phyloP scores from a whole-genome alignment of 179 eudicot species.

The Pouteria campechiana region DNA sequence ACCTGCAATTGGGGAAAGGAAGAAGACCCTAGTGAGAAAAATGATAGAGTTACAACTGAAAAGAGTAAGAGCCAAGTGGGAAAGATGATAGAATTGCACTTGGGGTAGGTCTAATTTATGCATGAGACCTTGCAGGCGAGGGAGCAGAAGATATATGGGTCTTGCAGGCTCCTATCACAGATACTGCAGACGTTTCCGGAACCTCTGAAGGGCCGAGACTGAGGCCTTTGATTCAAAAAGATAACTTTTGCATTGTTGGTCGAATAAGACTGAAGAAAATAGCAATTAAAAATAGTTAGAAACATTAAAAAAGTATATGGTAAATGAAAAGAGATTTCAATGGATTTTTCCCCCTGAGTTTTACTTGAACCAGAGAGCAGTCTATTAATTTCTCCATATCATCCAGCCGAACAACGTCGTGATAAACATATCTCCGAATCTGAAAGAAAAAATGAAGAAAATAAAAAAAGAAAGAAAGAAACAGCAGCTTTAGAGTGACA shows the following conservation, averaged over 20 bases:
- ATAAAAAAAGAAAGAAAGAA: neutral
- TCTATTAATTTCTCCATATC: slow-evolving; percentile 72
- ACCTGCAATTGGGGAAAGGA: slow-evolving; percentile 17
- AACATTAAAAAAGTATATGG: too few relatives aligned
- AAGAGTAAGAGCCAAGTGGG: neutral
- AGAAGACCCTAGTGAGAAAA: slow-evolving; percentile 9
- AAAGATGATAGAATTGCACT: neutral
- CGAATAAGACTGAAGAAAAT: slow-evolving; percentile 23
- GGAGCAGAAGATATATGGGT: slow-evolving; percentile 46
- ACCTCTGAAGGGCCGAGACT: slow-evolving; percentile 19
- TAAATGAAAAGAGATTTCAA: too few relatives aligned
- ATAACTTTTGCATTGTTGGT: slow-evolving; percentile 62
- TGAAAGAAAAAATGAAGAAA: slow-evolving; percentile 6
- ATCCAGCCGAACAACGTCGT: slow-evolving; percentile 52
- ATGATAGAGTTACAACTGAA: neutral
- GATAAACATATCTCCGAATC: slow-evolving; percentile 76
- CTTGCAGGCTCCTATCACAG: slow-evolving; percentile 53
- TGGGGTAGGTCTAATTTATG: neutral
- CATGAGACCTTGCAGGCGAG: slow-evolving; percentile 60
- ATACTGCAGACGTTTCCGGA: slow-evolving; percentile 32
- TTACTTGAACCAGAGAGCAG: slow-evolving; percentile 66
- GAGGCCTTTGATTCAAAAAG: slow-evolving; percentile 44
- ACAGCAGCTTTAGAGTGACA: neutral
- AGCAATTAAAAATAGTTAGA: too few relatives aligned
- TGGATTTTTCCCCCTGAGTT: too few relatives aligned